Conservation (phyloP, 2,329 filamentous ascomycete genomes). For the Fragosphaeria purpurea region DNA sequence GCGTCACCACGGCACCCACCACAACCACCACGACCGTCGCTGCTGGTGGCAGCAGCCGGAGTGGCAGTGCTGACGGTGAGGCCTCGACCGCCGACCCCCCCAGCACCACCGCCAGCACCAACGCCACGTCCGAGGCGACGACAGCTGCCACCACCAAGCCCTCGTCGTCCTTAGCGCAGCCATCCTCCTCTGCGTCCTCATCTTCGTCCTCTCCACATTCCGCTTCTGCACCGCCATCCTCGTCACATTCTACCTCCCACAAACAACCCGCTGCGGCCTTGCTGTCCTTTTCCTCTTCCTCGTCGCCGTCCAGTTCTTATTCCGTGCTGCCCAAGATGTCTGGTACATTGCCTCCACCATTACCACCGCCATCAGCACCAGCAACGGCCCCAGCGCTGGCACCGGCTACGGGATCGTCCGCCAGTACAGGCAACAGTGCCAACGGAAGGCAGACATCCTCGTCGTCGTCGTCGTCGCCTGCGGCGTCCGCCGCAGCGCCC, state of each 20-base stretch:
- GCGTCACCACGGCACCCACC: neutral
- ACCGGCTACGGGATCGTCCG: too few species aligned
- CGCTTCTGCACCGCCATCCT: neutral
- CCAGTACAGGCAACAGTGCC: neutral
- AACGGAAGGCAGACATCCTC: constrained; percentile 1
- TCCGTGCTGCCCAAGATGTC: constrained; percentile 23
- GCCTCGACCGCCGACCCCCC: neutral
- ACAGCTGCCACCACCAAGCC: neutral
- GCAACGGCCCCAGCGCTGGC: too few species aligned
- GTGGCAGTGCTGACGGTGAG: constrained; percentile 2
- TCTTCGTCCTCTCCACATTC: constrained; percentile 4
- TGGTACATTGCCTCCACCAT: constrained; percentile 14
- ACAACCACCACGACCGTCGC: neutral
- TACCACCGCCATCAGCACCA: neutral
- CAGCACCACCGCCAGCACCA: neutral
- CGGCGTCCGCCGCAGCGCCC: neutral
- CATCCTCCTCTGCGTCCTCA: constrained; percentile 1
- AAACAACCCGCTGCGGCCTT: constrained; percentile 14
- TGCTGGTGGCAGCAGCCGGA: neutral
- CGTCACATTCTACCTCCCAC: constrained; percentile 9
- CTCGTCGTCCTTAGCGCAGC: neutral
- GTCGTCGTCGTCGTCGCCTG: constrained; percentile 4
- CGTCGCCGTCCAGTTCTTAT: constrained; percentile 16
- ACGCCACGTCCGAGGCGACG: neutral
- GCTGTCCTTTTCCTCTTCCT: neutral